These are phyloP conservation scores for Blastomyces percursus DNA, from an alignment of 2,329 filamentous ascomycete genomes.

Conservation along the genomic window DNA sequence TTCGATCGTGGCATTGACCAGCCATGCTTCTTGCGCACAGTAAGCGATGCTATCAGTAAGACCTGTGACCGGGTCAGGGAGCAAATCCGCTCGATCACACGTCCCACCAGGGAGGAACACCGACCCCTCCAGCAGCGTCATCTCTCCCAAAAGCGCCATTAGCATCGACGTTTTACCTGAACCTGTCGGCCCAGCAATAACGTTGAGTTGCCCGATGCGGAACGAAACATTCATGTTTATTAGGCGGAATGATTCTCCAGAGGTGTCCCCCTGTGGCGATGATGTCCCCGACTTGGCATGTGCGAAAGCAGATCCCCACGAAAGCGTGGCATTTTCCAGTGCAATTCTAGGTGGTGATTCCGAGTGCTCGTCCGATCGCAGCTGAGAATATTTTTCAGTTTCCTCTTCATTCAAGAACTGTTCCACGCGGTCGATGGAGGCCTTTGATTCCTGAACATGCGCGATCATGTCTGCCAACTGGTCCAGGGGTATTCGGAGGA, in stretches of 20 bases:
- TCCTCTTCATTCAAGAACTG: slow-evolving; percentile 88
- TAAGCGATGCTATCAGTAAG: slow-evolving; percentile 90
- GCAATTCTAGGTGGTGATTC: slow-evolving; percentile 66
- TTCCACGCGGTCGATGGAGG: slow-evolving; percentile 92
- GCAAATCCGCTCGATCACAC: slow-evolving; percentile 69
- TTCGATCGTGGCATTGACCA: slow-evolving; percentile 89
- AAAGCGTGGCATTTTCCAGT: slow-evolving; percentile 72
- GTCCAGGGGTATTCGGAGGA: slow-evolving; percentile 84
- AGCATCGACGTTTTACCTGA: slow-evolving; percentile 92
- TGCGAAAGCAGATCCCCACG: slow-evolving; percentile 60
- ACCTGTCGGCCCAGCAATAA: slow-evolving; percentile 86
- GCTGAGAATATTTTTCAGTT: slow-evolving; percentile 86
- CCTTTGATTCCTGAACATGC: slow-evolving; percentile 93
- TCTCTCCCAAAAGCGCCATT: slow-evolving; percentile 93
- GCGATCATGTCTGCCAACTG: slow-evolving; percentile 98
- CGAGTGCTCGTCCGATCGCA: slow-evolving; percentile 57
- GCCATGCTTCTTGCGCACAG: slow-evolving; percentile 92
- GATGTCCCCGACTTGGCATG: slow-evolving; percentile 34
- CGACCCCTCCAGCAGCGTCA: slow-evolving; percentile 71
- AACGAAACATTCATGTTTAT: slow-evolving; percentile 78
- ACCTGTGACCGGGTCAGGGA: slow-evolving; percentile 67
- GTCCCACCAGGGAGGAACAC: slow-evolving; percentile 78
- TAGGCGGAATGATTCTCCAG: slow-evolving; percentile 66
- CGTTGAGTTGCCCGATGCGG: slow-evolving; percentile 73
- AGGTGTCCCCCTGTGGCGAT: slow-evolving; percentile 43